These are phyloP conservation scores for Coccomyxa subellipsoidea DNA, from an alignment of 163 green algal species.

Conservation along the genomic window DNA sequence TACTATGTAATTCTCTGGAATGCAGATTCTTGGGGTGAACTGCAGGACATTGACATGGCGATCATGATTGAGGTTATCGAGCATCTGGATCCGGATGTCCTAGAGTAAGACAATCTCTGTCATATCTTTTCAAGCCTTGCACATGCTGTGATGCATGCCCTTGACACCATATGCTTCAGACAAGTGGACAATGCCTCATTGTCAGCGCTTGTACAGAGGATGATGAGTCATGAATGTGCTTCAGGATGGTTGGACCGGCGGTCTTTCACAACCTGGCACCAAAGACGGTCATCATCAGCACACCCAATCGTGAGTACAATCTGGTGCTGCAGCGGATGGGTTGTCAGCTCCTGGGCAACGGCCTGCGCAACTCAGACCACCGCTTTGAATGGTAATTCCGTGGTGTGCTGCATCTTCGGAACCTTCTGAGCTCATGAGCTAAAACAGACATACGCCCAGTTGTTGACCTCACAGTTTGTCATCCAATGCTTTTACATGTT, in stretches of 20 bases:
- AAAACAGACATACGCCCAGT: too few relatives aligned
- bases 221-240: too few relatives aligned
- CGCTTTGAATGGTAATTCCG: slow-evolving; percentile 29
- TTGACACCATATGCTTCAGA: background rate
- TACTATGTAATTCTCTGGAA: background rate
- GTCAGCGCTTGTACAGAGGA: background rate
- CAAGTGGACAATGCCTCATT: background rate
- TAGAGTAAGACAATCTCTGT: background rate
- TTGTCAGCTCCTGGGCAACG: slow-evolving; percentile 15
- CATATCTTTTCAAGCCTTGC: background rate
- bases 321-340: slow-evolving; percentile 23
- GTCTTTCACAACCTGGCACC: slow-evolving; percentile 7
- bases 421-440: too few relatives aligned
- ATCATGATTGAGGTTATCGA: background rate
- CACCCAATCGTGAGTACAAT: slow-evolving; percentile 33
- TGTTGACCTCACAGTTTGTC: too few relatives aligned
- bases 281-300: slow-evolving; percentile 20
- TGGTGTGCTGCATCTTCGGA: too few relatives aligned
- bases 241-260: background rate
- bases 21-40: background rate
- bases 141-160: background rate
- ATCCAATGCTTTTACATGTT: too few relatives aligned
- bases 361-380: slow-evolving; percentile 31
- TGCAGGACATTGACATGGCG: background rate
- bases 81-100: background rate